Conservation (phyloP, 768 basidiomycete species). For the Tylopilus plumbeoviolaceoides region DNA sequence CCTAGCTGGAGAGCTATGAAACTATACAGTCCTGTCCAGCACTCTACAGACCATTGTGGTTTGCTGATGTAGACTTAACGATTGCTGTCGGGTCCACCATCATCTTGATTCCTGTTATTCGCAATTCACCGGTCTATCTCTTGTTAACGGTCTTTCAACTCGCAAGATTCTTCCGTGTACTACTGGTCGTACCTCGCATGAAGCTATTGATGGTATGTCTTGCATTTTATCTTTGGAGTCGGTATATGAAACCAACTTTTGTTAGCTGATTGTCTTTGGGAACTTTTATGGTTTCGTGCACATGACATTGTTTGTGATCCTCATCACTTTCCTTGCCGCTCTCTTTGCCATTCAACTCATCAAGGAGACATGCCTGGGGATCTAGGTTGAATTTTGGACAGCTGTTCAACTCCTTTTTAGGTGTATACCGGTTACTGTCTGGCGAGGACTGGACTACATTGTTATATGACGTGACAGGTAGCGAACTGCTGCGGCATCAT, state of each 20-base stretch:
- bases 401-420: conserved; percentile 80
- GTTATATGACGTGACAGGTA: conserved; percentile 43
- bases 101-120: conserved; percentile 81
- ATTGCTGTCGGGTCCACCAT: conserved; percentile 72
- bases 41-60: too few species aligned
- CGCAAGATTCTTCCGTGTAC: conserved; percentile 85
- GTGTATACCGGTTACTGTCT: conserved; percentile 84
- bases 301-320: conserved; percentile 85
- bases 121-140: conserved; percentile 58
- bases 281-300: conserved; percentile 87
- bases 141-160: conserved; percentile 92
- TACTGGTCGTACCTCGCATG: conserved; percentile 88
- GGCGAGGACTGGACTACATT: conserved; percentile 93
- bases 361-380: conserved; percentile 68
- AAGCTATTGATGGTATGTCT: conserved; percentile 66
- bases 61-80: too few species aligned
- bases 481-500: too few species aligned
- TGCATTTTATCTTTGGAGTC: neutral
- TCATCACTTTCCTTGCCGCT: conserved; percentile 84
- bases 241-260: conserved; percentile 4
- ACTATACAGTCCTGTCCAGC: too few species aligned
- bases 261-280: conserved; percentile 83
- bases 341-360: conserved; percentile 81
- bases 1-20: too few species aligned
- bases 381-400: conserved; percentile 71